phyloP scores from a whole-genome alignment of 1,284 basidiomycete species.

The Lentinus polychrous region DNA sequence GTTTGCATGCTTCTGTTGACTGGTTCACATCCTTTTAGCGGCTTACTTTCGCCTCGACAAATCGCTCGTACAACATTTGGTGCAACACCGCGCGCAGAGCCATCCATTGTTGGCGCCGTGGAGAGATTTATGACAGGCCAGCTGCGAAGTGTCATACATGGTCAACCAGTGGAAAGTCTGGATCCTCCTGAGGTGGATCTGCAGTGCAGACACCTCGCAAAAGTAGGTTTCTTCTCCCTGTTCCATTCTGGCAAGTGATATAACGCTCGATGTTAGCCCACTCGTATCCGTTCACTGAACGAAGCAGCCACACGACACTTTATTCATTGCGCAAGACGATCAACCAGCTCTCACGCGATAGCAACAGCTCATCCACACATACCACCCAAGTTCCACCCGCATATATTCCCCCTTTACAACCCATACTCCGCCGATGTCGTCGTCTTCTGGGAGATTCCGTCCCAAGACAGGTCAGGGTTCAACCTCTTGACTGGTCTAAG shows the following conservation, averaged over 20 bases:
- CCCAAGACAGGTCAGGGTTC: conserved; percentile 53
- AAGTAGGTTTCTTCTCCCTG: conserved; percentile 35
- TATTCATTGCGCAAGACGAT: conserved; percentile 44
- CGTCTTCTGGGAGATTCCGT: conserved; percentile 66
- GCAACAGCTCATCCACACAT: conserved; percentile 56
- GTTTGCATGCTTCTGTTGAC: background rate
- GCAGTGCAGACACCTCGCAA: conserved; percentile 39
- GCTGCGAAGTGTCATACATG: conserved; percentile 48
- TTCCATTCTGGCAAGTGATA: background rate
- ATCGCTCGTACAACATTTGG: conserved; percentile 38
- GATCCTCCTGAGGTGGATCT: conserved; percentile 53
- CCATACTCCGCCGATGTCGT: conserved; percentile 67
- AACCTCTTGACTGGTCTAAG: conserved; percentile 50
- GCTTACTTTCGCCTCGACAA: conserved; percentile 43
- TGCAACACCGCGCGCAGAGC: conserved; percentile 32
- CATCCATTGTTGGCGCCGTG: conserved; percentile 34
- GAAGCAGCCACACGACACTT: conserved; percentile 35
- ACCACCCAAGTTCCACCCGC: conserved; percentile 39
- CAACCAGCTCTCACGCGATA: conserved; percentile 31
- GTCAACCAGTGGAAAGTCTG: conserved; percentile 32
- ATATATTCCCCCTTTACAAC: conserved; percentile 76
- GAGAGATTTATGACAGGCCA: conserved; percentile 45
- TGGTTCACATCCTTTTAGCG: conserved; percentile 25
- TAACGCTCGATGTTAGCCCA: conserved; percentile 11
- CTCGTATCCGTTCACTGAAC: conserved; percentile 21